Base-by-base conservation (phyloP, 257 asterid genomes). In the Rubia yunnanensis region DNA sequence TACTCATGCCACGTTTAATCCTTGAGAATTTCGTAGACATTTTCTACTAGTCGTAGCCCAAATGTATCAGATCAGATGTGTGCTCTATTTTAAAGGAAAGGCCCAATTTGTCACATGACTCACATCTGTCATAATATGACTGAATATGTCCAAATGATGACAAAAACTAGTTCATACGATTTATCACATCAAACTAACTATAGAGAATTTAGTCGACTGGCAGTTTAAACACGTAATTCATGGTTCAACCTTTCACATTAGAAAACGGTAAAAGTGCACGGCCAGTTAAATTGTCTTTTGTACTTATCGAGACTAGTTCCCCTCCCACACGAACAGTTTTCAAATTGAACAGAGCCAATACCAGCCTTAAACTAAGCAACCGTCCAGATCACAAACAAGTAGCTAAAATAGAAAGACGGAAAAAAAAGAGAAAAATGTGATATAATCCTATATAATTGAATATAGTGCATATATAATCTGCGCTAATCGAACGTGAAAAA, bases 371-470 rank as follows among this genome's bases (percentile, higher is more conserved):
- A 20, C 1, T 3, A 60, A 35, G 34, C 22, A 3, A 35, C 32
- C 10, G 17, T 20, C 26, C 22, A 5, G 32, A 13, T 35, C 46
- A 36, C 32, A 22, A 61, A 11, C 52, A 64, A 52, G 70, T 32
- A 53, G 69, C 31, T 52, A 22, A 44, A 64, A 63, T 36, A 22
- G 41, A 49, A 54, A 59, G 67, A n/a, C n/a, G n/a, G n/a, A n/a
- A 72, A 46, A 57, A 72, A n/a, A n/a, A n/a, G n/a, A n/a, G n/a
- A n/a, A n/a, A n/a, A n/a, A n/a, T n/a, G n/a, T n/a, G n/a, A n/a
- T n/a, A n/a, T n/a, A n/a, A n/a, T n/a, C n/a, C n/a, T n/a, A n/a
- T n/a, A n/a, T n/a, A n/a, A n/a, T n/a, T n/a, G n/a, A n/a, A n/a
- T n/a, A n/a, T n/a, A n/a, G n/a, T n/a, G n/a, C n/a, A n/a, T n/a